Percentiles rank a stretch among this genome's conserved stretches.
phyloP scores from a whole-genome alignment of 805 yeast genomes.

The Saturnispora gosingensis region DNA sequence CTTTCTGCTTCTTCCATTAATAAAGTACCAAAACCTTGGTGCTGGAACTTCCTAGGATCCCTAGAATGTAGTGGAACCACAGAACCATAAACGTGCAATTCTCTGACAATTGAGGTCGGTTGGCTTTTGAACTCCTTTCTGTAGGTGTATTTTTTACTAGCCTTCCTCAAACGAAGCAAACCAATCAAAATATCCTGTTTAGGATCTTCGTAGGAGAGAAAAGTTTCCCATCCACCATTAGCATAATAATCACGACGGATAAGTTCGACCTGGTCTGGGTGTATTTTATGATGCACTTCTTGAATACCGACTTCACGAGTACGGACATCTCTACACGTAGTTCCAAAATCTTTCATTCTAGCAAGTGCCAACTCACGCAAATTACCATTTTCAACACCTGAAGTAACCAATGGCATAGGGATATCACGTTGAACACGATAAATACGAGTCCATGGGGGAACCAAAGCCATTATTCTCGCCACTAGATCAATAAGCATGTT shows the following conservation, averaged over 20 bases:
- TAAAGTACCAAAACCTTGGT: conserved; percentile 96
- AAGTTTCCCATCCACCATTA: conserved; percentile 98
- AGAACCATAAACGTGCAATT: conserved; percentile 93
- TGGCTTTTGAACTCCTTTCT: conserved; percentile 79
- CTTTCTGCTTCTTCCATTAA: conserved; percentile 98
- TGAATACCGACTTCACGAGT: conserved; percentile 98
- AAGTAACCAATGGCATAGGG: conserved; percentile 96
- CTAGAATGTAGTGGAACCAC: conserved; percentile 94
- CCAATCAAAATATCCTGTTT: conserved; percentile 94
- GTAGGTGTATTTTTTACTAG: conserved; percentile 81
- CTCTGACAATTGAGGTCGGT: conserved; percentile 91
- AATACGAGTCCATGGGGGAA: conserved; percentile 99
- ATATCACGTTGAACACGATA: conserved; percentile 98
- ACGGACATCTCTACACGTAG: conserved; percentile 90
- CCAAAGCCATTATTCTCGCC: conserved; percentile 90
- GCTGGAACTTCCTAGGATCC: conserved; percentile 97
- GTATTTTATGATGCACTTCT: conserved; percentile 94
- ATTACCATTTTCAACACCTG: conserved; percentile 97
- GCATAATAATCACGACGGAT: conserved; percentile 95
- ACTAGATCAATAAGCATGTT: conserved; percentile 89
- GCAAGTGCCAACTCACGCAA: conserved; percentile 91
- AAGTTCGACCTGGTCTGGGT: conserved; percentile 94
- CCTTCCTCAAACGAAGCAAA: conserved; percentile 74
- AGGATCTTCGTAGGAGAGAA: conserved; percentile 92
- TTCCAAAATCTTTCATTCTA: conserved; percentile 97